A percentile compares a stretch with the other conserved stretches of the same genome.
phyloP scores from a whole-genome alignment of 306 rosid species.

The Myrica gale region DNA sequence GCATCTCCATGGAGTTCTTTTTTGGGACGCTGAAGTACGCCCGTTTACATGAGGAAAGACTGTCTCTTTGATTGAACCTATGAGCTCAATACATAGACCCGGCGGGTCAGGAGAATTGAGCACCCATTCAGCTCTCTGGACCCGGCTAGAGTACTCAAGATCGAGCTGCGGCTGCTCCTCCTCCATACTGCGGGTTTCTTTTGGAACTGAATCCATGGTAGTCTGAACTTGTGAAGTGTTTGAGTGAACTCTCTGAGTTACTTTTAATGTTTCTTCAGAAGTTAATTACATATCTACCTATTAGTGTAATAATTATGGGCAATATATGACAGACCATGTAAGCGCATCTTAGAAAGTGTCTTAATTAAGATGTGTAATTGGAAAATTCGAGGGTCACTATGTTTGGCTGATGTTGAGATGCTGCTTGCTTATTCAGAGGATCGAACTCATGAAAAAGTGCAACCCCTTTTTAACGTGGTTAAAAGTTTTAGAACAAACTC shows the following conservation, averaged over 20 bases:
- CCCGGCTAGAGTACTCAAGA: slow-evolving; percentile 21
- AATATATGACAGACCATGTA: not conserved
- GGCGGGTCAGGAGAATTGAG: slow-evolving; percentile 68
- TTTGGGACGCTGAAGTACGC: slow-evolving; percentile 30
- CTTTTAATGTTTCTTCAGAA: slow-evolving; percentile 10
- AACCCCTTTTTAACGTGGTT: too few relatives aligned
- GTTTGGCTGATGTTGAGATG: too few relatives aligned
- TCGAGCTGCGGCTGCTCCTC: slow-evolving; percentile 31
- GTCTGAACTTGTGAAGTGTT: slow-evolving; percentile 45
- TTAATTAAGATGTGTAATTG: not conserved
- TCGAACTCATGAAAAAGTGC: too few relatives aligned
- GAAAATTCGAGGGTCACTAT: slow-evolving; percentile 2
- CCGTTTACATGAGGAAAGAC: slow-evolving; percentile 39
- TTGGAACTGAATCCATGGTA: slow-evolving; percentile 36
- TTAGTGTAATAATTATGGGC: not conserved
- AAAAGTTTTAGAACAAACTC: too few relatives aligned
- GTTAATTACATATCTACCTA: not conserved
- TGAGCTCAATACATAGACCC: slow-evolving; percentile 39
- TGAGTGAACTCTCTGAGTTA: slow-evolving; percentile 35
- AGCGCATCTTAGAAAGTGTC: slow-evolving; percentile 1
- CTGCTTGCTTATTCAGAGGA: too few relatives aligned
- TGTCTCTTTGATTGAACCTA: slow-evolving; percentile 33
- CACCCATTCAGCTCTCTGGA: slow-evolving; percentile 51
- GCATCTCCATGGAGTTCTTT: slow-evolving; percentile 18
- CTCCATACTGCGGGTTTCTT: slow-evolving; percentile 29